phyloP scores from a whole-genome alignment of 768 basidiomycete species.

The Rhodocollybia butyracea region DNA sequence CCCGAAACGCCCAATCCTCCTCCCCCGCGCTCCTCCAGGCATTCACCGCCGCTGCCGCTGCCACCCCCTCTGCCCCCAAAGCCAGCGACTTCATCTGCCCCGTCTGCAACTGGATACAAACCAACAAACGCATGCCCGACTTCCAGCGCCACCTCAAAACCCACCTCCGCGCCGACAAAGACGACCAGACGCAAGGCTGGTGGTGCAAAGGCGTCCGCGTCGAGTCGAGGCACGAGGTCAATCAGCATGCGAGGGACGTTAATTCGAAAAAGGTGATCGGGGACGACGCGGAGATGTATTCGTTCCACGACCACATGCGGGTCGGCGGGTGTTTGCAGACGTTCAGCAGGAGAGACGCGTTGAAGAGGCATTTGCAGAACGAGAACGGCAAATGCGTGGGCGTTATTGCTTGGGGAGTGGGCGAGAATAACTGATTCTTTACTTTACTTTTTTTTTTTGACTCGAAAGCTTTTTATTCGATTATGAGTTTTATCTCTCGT shows the following conservation, averaged over 20 bases:
- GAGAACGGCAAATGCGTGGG: slow-evolving; percentile 24
- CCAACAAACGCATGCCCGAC: slow-evolving; percentile 52
- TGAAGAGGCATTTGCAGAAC: slow-evolving; percentile 42
- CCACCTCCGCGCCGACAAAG: slow-evolving; percentile 44
- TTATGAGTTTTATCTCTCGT: no score
- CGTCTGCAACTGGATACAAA: slow-evolving; percentile 44
- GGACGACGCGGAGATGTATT: slow-evolving; percentile 20
- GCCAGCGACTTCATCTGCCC: slow-evolving; percentile 38
- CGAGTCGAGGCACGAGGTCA: slow-evolving; percentile 11
- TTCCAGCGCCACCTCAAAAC: slow-evolving; percentile 57
- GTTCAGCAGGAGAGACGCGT: slow-evolving; percentile 44
- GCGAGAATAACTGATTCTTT: slow-evolving; percentile 6
- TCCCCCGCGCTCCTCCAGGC: slow-evolving; percentile 20
- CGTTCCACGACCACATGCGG: slow-evolving; percentile 25
- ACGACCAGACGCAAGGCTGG: slow-evolving; percentile 30
- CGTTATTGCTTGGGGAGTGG: slow-evolving; percentile 16
- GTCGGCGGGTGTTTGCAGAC: slow-evolving; percentile 38
- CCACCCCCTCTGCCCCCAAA: slow-evolving; percentile 16
- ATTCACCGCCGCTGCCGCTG: slow-evolving; percentile 16
- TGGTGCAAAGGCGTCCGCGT: slow-evolving; percentile 38
- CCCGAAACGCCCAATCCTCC: slow-evolving; percentile 45
- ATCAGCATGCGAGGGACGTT: not conserved
- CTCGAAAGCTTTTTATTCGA: no score
- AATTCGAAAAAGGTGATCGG: slow-evolving; percentile 13
- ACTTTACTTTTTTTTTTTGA: no score